Evolutionary conservation across 2,329 filamentous ascomycete genomes (phyloP).

Genomic region (Akanthomyces uredinophilus): DNA sequence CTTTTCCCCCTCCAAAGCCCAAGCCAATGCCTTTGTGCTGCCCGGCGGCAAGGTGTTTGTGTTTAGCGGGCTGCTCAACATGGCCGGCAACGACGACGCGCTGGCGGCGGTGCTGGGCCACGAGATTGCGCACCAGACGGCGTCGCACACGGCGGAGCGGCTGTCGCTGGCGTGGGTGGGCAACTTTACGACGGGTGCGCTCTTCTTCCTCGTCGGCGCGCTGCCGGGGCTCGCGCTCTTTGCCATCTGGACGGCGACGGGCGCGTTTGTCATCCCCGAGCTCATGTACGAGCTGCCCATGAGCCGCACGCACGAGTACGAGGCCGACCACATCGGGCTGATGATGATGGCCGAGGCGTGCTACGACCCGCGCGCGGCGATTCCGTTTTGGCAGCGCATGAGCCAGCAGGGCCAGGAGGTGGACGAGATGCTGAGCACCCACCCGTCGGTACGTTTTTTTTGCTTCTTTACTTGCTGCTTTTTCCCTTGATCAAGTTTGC

Average conservation of each 20-base stretch:
- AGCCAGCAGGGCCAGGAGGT: conserved; percentile 39
- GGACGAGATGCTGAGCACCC: conserved; percentile 68
- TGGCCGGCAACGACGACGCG: conserved; percentile 62
- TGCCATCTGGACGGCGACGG: conserved; percentile 37
- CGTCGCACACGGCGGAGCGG: conserved; percentile 62
- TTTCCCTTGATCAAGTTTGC: no score
- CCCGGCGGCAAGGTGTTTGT: conserved; percentile 79
- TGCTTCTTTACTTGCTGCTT: conserved; percentile 2
- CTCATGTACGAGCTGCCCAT: conserved; percentile 64
- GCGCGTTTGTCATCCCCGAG: conserved; percentile 47
- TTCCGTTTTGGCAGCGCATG: conserved; percentile 64
- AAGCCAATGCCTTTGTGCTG: conserved; percentile 70
- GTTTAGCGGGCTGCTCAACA: conserved; percentile 64
- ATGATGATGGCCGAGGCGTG: conserved; percentile 81
- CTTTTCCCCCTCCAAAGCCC: conserved; percentile 31
- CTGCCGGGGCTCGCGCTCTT: conserved; percentile 36
- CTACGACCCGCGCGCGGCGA: conserved; percentile 64
- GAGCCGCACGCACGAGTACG: conserved; percentile 65
- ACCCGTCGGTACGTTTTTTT: conserved; percentile 57
- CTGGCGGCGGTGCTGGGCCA: conserved; percentile 73
- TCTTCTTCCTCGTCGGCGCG: conserved; percentile 43
- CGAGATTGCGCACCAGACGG: conserved; percentile 73
- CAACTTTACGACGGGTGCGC: conserved; percentile 45
- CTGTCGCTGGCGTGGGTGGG: conserved; percentile 49
- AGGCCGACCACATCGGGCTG: conserved; percentile 75